Conservation (phyloP, 352 stramenopile species). For the Phytophthora crassamura region DNA sequence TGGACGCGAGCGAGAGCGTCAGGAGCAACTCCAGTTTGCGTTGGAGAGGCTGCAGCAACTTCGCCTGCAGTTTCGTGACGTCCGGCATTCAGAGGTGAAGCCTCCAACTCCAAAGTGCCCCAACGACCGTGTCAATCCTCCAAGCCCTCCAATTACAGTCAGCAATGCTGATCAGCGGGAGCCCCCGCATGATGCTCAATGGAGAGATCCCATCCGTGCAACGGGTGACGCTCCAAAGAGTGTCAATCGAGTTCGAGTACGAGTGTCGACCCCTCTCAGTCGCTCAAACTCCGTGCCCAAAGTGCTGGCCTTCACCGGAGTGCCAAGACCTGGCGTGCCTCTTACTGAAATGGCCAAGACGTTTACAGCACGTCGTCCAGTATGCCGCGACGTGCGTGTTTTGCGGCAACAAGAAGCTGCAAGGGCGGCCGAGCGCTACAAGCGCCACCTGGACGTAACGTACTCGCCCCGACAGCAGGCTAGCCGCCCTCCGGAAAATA, state of each 20-base stretch:
- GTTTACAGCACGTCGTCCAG: slow-evolving; percentile 41
- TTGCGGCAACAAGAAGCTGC: slow-evolving; percentile 46
- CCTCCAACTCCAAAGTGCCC: neutral
- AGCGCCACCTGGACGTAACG: slow-evolving; percentile 32
- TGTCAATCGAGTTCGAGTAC: neutral
- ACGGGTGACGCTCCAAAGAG: slow-evolving; percentile 1
- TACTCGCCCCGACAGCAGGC: slow-evolving; percentile 8
- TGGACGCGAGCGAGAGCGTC: slow-evolving; percentile 45
- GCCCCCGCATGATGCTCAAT: slow-evolving; percentile 24
- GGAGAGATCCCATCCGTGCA: slow-evolving; percentile 50
- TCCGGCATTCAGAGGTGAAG: neutral
- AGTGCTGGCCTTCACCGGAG: slow-evolving; percentile 32
- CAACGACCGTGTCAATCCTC: neutral
- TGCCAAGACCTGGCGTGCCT: slow-evolving; percentile 53
- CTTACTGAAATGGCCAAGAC: slow-evolving; percentile 52
- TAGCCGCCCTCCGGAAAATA: neutral
- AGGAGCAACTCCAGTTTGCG: slow-evolving; percentile 49
- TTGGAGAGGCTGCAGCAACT: slow-evolving; percentile 56
- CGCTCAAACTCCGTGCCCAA: slow-evolving; percentile 30
- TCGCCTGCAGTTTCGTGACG: slow-evolving; percentile 24
- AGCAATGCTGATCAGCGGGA: neutral
- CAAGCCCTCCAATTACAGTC: neutral
- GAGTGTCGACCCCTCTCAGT: neutral
- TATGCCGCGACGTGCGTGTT: slow-evolving; percentile 60
- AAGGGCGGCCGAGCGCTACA: slow-evolving; percentile 62